Evolutionary conservation across 192 early-diverging fungal species (phyloP).

Genomic region (Backusella parvicylindrica): DNA sequence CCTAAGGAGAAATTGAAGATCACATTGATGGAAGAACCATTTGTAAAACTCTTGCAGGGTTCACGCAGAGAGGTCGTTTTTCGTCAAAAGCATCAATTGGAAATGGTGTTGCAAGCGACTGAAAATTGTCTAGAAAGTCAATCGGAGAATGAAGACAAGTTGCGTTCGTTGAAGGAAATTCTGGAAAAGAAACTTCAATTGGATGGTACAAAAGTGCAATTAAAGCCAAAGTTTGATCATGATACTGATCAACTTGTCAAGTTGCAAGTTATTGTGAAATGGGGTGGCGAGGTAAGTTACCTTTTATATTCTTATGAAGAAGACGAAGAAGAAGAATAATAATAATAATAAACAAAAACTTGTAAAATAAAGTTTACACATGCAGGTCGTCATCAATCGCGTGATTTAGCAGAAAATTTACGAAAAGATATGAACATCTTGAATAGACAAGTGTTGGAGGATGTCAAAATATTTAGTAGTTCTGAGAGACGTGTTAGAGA

Average conservation of each 20-base stretch:
- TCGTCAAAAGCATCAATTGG: constrained; percentile 66
- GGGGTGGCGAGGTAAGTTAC: constrained; percentile 77
- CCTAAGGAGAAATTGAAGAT: constrained; percentile 98
- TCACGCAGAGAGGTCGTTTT: constrained; percentile 74
- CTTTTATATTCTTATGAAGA: no score
- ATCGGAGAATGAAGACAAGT: constrained; percentile 45
- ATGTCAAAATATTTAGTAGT: constrained; percentile 82
- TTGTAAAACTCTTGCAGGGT: constrained; percentile 67
- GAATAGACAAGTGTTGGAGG: constrained; percentile 79
- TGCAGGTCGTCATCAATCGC: constrained; percentile 83
- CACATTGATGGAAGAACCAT: constrained; percentile 62
- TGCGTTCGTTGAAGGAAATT: constrained; percentile 71
- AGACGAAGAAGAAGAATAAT: neutral
- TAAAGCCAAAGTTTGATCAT: constrained; percentile 78
- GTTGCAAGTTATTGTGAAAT: constrained; percentile 91
- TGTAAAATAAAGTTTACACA: constrained; percentile 76
- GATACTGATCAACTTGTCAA: constrained; percentile 49
- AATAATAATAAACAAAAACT: neutral
- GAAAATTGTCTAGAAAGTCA: constrained; percentile 24
- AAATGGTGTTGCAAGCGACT: constrained; percentile 44
- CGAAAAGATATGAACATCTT: constrained; percentile 89
- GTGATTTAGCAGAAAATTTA: constrained; percentile 89
- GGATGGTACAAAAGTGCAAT: constrained; percentile 90
- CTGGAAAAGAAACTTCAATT: constrained; percentile 76
- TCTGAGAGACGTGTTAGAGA: constrained; percentile 86